These are phyloP conservation scores for Mucor circinelloides DNA, from an alignment of 371 early-diverging fungal species.

Conservation along the genomic window DNA sequence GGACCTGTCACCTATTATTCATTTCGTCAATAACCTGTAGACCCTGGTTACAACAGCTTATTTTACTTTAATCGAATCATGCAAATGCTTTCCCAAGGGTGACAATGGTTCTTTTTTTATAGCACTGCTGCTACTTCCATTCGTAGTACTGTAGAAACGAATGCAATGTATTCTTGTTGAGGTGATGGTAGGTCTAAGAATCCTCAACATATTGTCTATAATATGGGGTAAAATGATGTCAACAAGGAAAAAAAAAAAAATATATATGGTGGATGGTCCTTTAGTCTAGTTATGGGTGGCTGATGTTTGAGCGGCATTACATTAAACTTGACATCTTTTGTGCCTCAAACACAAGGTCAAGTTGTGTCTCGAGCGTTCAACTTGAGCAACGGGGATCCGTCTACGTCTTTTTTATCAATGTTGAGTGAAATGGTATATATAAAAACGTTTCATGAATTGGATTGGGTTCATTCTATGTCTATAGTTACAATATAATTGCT, in stretches of 20 bases:
- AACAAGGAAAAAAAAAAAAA: background rate
- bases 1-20: conserved; percentile 72
- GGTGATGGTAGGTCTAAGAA: background rate
- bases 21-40: background rate
- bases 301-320: too few relatives aligned
- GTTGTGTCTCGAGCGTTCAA: too few relatives aligned
- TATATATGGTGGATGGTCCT: too few relatives aligned
- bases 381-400: too few relatives aligned
- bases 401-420: too few relatives aligned
- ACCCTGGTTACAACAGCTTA: background rate
- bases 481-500: too few relatives aligned
- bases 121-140: background rate
- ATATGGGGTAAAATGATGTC: background rate
- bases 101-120: conserved; percentile 57
- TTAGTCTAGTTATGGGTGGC: too few relatives aligned
- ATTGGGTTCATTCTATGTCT: too few relatives aligned
- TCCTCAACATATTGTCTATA: background rate
- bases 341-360: too few relatives aligned
- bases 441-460: too few relatives aligned
- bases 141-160: background rate
- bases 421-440: too few relatives aligned
- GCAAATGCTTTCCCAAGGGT: conserved; percentile 64
- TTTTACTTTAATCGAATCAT: conserved; percentile 63
- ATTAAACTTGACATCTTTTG: too few relatives aligned
- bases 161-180: background rate